Base-by-base conservation (phyloP, 768 basidiomycete species). In the Rhodotorula toruloides region DNA sequence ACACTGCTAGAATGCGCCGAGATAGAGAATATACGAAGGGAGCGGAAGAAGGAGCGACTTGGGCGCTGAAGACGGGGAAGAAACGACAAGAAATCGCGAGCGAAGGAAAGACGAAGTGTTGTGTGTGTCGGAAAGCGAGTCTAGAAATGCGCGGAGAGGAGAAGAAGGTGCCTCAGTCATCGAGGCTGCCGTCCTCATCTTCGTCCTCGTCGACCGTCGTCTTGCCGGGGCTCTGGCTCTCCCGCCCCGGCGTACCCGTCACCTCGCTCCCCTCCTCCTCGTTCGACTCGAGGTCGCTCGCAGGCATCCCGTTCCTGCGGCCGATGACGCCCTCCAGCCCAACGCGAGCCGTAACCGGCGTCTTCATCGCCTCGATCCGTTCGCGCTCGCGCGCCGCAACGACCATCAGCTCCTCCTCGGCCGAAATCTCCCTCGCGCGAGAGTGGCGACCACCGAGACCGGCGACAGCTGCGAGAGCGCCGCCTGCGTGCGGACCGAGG, bases 141-240 rank as follows among this genome's bases (percentile, higher is more conserved):
- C 19, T 44, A 25, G 43, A 25, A 12, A 25, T n/a, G 19, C 25
- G 46, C 13, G 8, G 46, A 47, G 46, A 13, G 10, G 27, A 2
- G 47, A 17, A 9, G 14, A n/a, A 10, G 46, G n/a, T 27, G n/a
- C 25, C 3, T 49, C 31, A 49, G 29, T 32, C 31, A 19, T 49
- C 48, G 48, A 49, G 31, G 48, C 48, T 49, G 40, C 19, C 58
- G 32, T 53, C 63, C 32, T 47, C 39, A 6, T 65, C 57, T 2
- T 59, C 37, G 17, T 59, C 53, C 32, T 48, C 40, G 34, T 55
- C 57, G 27, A 17, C 1, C 25, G 34, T 31, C 43, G 31, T 29
- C 49, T 32, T 58, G 47, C 48, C 57, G 42, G 34, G 36, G 27
- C 39, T 46, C 39, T 36, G 53, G 31, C 40, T 59, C 64, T 55